Evolutionary conservation across 75 land plant species (phyloP).

Genomic region (Adiantum capillusveneris): DNA sequence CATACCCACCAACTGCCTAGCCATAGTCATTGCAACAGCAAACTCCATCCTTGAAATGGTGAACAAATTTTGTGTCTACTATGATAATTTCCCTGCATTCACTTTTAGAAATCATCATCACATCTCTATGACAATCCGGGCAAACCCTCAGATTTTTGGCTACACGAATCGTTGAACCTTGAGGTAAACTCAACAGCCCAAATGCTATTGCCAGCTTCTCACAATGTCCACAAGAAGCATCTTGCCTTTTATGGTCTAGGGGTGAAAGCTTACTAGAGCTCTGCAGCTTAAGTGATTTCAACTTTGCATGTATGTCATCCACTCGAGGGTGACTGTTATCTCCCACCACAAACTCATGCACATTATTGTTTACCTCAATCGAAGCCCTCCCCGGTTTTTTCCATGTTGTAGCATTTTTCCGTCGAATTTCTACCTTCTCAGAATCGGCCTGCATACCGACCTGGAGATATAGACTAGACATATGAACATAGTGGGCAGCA

Average conservation of each 20-base stretch:
- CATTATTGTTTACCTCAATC: slow-evolving; percentile 29
- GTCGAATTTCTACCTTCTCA: slow-evolving; percentile 16
- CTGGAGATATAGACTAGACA: slow-evolving; percentile 34
- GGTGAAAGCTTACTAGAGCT: slow-evolving; percentile 21
- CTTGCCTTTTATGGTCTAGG: slow-evolving; percentile 37
- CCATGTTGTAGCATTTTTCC: slow-evolving; percentile 27
- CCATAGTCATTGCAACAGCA: slow-evolving; percentile 21
- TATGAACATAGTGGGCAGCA: slow-evolving; percentile 37
- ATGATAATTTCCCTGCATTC: slow-evolving; percentile 31
- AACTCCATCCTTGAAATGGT: slow-evolving; percentile 25
- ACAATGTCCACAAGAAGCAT: slow-evolving; percentile 23
- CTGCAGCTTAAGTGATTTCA: slow-evolving; percentile 25
- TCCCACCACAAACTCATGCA: slow-evolving; percentile 44
- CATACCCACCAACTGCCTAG: too few relatives aligned
- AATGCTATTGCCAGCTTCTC: slow-evolving; percentile 49
- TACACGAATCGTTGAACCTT: slow-evolving; percentile 31
- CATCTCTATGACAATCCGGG: slow-evolving; percentile 32
- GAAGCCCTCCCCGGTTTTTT: slow-evolving; percentile 36
- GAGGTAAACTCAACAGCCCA: slow-evolving; percentile 25
- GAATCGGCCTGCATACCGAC: slow-evolving; percentile 29
- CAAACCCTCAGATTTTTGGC: slow-evolving; percentile 47
- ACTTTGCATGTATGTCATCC: slow-evolving; percentile 29
- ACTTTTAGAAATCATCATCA: slow-evolving; percentile 33
- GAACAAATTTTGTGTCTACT: slow-evolving; percentile 34
- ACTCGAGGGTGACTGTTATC: slow-evolving; percentile 24